Conservation (phyloP, 169 alveolate genomes). For the Plasmodium inui region DNA sequence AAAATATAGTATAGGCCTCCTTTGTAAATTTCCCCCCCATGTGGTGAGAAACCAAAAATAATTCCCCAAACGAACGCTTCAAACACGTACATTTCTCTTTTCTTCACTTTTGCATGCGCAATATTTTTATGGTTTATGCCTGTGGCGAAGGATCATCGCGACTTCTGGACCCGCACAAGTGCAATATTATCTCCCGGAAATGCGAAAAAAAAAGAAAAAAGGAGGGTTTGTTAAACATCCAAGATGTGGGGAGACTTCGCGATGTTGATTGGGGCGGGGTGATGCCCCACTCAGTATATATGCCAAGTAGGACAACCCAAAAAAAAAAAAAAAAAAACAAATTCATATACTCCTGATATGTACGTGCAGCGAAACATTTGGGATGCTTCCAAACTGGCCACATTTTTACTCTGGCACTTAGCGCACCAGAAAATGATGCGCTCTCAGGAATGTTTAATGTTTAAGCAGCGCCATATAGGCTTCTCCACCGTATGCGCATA, state of each 20-base stretch:
- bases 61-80: neutral
- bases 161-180: neutral
- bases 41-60: neutral
- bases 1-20: neutral
- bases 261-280: no score
- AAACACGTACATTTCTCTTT: neutral
- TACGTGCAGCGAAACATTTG: neutral
- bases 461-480: neutral
- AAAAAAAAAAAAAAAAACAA: no score
- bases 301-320: no score
- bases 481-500: neutral
- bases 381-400: neutral
- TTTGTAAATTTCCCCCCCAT: neutral
- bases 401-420: neutral
- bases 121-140: neutral
- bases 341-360: neutral
- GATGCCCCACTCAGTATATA: no score
- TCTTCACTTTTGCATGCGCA: neutral
- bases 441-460: neutral
- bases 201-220: no score
- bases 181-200: neutral
- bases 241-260: no score
- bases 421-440: neutral
- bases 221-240: no score
- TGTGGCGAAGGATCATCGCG: neutral